A percentile compares a stretch with the other conserved stretches of the same genome.
Conservation (phyloP, 495 filamentous ascomycete species). For the Aspergillus coremiiformis region DNA sequence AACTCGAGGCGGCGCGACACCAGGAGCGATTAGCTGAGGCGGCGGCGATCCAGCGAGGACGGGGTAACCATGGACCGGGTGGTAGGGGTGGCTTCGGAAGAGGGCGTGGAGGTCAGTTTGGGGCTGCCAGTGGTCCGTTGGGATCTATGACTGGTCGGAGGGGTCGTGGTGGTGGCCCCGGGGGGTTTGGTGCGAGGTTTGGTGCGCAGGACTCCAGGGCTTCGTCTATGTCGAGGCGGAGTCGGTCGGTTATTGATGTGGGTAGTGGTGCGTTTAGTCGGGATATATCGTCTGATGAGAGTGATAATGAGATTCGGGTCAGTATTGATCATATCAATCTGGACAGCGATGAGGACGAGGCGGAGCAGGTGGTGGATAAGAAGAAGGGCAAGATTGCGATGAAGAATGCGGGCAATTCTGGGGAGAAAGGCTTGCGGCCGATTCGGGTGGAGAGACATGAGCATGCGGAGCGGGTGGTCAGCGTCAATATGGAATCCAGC, state of each 20-base stretch:
- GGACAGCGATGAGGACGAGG: conserved; percentile 34
- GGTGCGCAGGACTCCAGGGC: conserved; percentile 22
- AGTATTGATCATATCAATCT: conserved; percentile 48
- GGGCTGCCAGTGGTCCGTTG: conserved; percentile 25
- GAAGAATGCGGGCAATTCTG: conserved; percentile 8
- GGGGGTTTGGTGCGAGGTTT: conserved; percentile 11
- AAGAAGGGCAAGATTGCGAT: conserved; percentile 35
- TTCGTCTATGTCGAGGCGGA: conserved; percentile 21
- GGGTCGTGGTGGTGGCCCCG: conserved; percentile 14
- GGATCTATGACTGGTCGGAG: conserved; percentile 22
- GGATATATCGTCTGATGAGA: conserved; percentile 40
- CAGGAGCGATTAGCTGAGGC: conserved; percentile 40
- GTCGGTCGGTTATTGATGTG: conserved; percentile 21
- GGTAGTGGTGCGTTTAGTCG: conserved; percentile 16
- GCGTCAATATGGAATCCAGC: conserved; percentile 47
- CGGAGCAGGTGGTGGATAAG: conserved; percentile 15
- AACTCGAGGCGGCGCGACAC: conserved; percentile 39
- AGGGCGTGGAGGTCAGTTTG: conserved; percentile 30
- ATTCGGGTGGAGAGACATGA: conserved; percentile 44
- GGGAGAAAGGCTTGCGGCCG: conserved; percentile 33
- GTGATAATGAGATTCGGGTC: conserved; percentile 29
- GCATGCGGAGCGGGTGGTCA: conserved; percentile 43
- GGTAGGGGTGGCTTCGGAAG: conserved; percentile 22
- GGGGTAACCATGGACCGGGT: conserved; percentile 15
- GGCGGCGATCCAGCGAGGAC: conserved; percentile 36